phyloP scores from a whole-genome alignment of 495 filamentous ascomycete genomes.

The Cetradonia linearis region DNA sequence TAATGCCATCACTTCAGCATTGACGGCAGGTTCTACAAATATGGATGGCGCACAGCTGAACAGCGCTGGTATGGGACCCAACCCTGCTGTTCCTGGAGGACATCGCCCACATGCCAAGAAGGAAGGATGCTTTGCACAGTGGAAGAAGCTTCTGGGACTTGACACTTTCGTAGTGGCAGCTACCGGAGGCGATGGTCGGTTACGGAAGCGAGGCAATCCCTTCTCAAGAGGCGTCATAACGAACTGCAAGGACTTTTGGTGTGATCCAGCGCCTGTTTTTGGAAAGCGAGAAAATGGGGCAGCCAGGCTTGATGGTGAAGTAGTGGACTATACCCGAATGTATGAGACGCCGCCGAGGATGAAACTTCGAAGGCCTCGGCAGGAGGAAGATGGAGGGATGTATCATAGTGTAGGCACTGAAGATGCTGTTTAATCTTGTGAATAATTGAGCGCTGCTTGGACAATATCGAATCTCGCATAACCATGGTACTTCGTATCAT shows the following conservation, averaged over 20 bases:
- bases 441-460: not conserved
- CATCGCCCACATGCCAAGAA: constrained; percentile 37
- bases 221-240: constrained; percentile 70
- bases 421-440: constrained; percentile 24
- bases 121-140: constrained; percentile 60
- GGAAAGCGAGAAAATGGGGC: constrained; percentile 60
- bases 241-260: constrained; percentile 97
- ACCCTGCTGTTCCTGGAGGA: constrained; percentile 34
- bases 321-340: constrained; percentile 77
- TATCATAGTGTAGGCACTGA: constrained; percentile 32
- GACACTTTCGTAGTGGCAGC: constrained; percentile 87
- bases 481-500: too few relatives aligned
- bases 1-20: constrained; percentile 62
- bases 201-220: constrained; percentile 54
- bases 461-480: too few relatives aligned
- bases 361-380: constrained; percentile 33
- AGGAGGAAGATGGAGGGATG: constrained; percentile 18
- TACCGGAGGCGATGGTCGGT: constrained; percentile 45
- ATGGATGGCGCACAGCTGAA: constrained; percentile 61
- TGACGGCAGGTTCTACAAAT: constrained; percentile 61
- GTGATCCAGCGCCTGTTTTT: constrained; percentile 75
- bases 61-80: constrained; percentile 41
- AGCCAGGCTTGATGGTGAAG: constrained; percentile 59
- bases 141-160: constrained; percentile 75
- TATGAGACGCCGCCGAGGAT: constrained; percentile 73